Evolutionary conservation across 148 eudicot species (phyloP), one percentile per base, ranked within the genome.

Genomic region (Cornus controversa): DNA sequence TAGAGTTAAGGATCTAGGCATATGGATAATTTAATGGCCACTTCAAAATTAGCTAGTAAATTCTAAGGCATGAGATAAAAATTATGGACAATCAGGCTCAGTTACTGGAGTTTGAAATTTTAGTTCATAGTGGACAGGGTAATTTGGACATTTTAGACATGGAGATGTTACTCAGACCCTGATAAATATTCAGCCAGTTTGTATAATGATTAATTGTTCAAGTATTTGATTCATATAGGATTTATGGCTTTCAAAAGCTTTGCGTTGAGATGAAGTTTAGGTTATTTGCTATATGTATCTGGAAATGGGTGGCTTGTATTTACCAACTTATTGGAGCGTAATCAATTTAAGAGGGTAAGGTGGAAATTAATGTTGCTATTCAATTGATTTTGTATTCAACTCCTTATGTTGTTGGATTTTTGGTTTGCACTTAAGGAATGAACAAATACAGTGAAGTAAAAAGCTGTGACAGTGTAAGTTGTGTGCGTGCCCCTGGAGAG

Each of bases 401-500:
- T 70, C 27, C 65, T 45, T 15, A 31, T 67, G 3, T 67, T 77
- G 67, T 37, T 58, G 1, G 50, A 22, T 42, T 71, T 45, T 8
- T 10, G 58, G 18, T 62, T 40, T 57, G 10, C 10, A 57, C 69
- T 53, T 14, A 71, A 82, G 81, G 73, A 22, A 66, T 68, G 18
- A 82, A 74, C 66, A 31, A 62, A 77, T 24, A 24, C 73, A 40
- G 9, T 4, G 78, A 73, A 82, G 74, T 45, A 20, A 31, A 47
- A 63, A 78, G 75, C 67, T 78, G 78, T 68, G 26, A 25, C 54
- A 82, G 81, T 15, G 29, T n/a, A 25, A 78, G 63, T 14, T 69
- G 71, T 60, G 70, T 47, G 22, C 47, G 74, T 27, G 42, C 75
- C 25, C 25, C 57, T 9, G 60, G 58, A 25, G 26, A 18, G 8